Conservation (phyloP, 345 rosid genomes). For the Turnera subulata region DNA sequence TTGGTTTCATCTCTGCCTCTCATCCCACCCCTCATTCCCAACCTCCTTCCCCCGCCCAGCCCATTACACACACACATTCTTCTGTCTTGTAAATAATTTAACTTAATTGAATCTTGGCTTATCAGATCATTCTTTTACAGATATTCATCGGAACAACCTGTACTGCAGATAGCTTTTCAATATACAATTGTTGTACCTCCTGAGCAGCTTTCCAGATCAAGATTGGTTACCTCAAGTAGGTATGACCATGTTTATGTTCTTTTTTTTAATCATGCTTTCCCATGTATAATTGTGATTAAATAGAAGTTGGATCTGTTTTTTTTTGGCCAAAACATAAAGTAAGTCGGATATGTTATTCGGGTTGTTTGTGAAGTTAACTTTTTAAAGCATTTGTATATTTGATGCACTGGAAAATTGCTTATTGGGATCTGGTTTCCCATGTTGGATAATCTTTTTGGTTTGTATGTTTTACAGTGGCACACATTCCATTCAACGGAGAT, state of each 20-base stretch:
- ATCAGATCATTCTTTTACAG: conserved; percentile 45
- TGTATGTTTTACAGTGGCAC: conserved; percentile 45
- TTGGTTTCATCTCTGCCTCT: no score
- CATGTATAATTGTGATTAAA: background rate
- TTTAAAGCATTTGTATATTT: background rate
- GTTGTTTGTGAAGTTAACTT: background rate
- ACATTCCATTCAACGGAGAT: conserved; percentile 67
- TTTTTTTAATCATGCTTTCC: background rate
- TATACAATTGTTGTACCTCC: conserved; percentile 86
- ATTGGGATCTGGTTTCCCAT: background rate
- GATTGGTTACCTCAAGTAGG: conserved; percentile 57
- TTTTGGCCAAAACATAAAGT: no score
- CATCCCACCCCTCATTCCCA: no score
- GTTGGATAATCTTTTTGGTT: conserved; percentile 14
- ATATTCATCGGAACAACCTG: conserved; percentile 76
- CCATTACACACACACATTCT: no score
- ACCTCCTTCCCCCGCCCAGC: no score
- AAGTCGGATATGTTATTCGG: background rate
- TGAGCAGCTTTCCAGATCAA: conserved; percentile 59
- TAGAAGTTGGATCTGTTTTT: no score
- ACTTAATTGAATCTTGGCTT: no score
- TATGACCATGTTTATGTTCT: conserved; percentile 27
- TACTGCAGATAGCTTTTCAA: conserved; percentile 91
- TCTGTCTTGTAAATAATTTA: no score
- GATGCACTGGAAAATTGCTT: background rate